Evolutionary conservation across 805 yeast genomes (phyloP), one percentile per base, ranked within the genome.

Genomic region (Pichia deserticola): DNA sequence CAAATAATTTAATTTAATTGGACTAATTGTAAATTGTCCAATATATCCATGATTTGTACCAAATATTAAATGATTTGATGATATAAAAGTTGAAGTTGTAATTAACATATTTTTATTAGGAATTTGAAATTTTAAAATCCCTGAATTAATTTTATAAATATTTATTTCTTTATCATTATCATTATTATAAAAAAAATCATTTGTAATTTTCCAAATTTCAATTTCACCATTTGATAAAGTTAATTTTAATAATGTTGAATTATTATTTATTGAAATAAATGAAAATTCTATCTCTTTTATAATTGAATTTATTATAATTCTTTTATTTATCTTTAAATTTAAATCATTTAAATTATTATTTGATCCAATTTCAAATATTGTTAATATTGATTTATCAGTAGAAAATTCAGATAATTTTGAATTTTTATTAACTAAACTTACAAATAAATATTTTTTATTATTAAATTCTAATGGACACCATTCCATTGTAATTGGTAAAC

Each of bases 41-140:
- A 66, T 49, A 25, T 52, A 56, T 5, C 70, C 70, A 36, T 55
- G 54, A 9, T 55, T 52, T 29, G 64, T 54, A 5, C 68, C 69
- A 36, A 59, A 49, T 1, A 57, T 36, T 12, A 66, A 25, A 3
- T 57, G 52, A 7, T 52, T 40, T n/a, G 55, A 50, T 12, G 69
- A 58, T 5, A 59, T 52, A 63, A 69, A 65, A 28, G 64, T 61
- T 36, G 63, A 57, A 5, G 62, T 55, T 13, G 54, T 47, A 29
- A 48, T 51, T 27, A 44, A 37, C 15, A 43, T 35, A 29, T 30
- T 20, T 11, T 40, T 38, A 12, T 53, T 56, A 1, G 60, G 56
- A 3, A 64, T 20, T 34, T 43, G 47, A 6, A 64, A 47, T 6
- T 54, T 53, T 8, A 55, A 32, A 29, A 41, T 25, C 8, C 35